Conservation (phyloP, 2,329 filamentous ascomycete genomes). For the Zasmidium angulare region DNA sequence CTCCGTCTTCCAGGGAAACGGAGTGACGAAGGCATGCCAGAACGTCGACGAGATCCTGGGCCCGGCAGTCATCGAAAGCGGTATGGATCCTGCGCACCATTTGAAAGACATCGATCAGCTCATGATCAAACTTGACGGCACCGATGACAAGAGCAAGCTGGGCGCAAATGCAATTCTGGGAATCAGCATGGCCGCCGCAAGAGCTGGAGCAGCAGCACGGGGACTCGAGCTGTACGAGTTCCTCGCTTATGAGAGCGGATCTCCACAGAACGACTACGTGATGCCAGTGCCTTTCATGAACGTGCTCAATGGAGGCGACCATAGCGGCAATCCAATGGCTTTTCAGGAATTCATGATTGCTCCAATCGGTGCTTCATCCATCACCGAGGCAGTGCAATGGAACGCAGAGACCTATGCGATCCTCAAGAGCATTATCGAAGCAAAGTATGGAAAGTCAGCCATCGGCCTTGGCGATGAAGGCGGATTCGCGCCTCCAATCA, state of each 20-base stretch:
- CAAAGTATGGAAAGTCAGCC: constrained; percentile 22
- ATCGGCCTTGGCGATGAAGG: constrained; percentile 29
- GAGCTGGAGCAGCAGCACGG: constrained; percentile 88
- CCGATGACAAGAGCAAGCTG: constrained; percentile 81
- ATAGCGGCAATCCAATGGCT: constrained; percentile 52
- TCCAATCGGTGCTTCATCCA: constrained; percentile 43
- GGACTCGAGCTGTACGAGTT: constrained; percentile 83
- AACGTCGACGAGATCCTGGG: constrained; percentile 83
- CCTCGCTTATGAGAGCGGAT: constrained; percentile 82
- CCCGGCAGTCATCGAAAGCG: constrained; percentile 52
- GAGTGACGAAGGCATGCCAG: constrained; percentile 76
- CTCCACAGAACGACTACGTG: constrained; percentile 81
- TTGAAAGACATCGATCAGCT: constrained; percentile 83
- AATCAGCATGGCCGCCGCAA: constrained; percentile 80
- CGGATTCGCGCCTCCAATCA: constrained; percentile 28
- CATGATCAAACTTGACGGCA: constrained; percentile 81
- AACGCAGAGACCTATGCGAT: constrained; percentile 24
- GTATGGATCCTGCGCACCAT: constrained; percentile 13
- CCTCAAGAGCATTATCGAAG: constrained; percentile 21
- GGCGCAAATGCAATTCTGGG: constrained; percentile 88
- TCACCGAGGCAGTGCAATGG: constrained; percentile 20
- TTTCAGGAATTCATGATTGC: constrained; percentile 98
- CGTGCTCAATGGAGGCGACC: constrained; percentile 71
- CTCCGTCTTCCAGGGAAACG: constrained; percentile 41
- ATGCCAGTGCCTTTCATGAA: constrained; percentile 92